A percentile compares a stretch with the other conserved stretches of the same genome.
Evolutionary conservation across 257 asterid genomes (phyloP).

Genomic region (Eustoma russellianum): DNA sequence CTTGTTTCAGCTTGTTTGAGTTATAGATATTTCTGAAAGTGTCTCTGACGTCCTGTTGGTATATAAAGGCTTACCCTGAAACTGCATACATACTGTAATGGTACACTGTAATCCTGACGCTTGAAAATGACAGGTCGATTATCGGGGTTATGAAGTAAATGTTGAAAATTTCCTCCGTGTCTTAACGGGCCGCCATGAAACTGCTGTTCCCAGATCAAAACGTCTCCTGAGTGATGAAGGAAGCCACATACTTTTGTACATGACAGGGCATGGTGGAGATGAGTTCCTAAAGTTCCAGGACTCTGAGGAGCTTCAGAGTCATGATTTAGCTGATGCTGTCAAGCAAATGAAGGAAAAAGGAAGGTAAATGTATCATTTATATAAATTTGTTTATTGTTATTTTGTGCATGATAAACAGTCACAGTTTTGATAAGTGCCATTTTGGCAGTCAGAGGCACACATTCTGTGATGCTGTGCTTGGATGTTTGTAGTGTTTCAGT

Average conservation of each 20-base stretch:
- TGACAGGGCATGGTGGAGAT: conserved; percentile 99
- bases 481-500: background rate
- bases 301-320: conserved; percentile 97
- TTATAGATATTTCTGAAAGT: background rate
- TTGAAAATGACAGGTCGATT: conserved; percentile 62
- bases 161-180: conserved; percentile 83
- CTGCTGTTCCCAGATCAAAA: conserved; percentile 91
- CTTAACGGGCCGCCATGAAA: conserved; percentile 90
- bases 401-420: background rate
- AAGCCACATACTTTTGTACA: conserved; percentile 86
- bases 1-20: background rate
- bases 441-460: background rate
- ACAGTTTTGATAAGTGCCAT: background rate
- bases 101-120: background rate
- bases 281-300: conserved; percentile 98
- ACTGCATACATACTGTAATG: background rate
- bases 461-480: background rate
- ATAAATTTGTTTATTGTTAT: background rate
- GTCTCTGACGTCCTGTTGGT: too few relatives aligned
- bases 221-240: conserved; percentile 98
- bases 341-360: conserved; percentile 98
- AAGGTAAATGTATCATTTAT: conserved; percentile 30
- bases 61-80: too few relatives aligned
- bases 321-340: conserved; percentile 96
- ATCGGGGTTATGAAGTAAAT: conserved; percentile 96